Evolutionary conservation across 2,329 filamentous ascomycete species (phyloP).

Genomic region (Bipolaris gigantea): DNA sequence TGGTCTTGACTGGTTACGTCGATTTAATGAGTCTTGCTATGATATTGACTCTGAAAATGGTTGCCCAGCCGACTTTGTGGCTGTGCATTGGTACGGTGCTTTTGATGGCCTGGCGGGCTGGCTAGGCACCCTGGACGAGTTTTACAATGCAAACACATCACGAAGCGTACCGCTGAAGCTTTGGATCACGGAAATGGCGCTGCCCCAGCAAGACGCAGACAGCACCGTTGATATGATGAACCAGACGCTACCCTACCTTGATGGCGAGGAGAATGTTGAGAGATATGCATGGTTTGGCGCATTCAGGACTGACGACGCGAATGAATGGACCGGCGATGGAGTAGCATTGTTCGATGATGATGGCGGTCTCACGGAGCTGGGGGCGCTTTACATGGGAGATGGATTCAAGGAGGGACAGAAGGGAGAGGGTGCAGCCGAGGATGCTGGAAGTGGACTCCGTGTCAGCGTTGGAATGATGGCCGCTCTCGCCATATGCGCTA

Average conservation of each 20-base stretch:
- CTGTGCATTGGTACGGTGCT: slow-evolving; percentile 62
- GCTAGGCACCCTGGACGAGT: slow-evolving; percentile 62
- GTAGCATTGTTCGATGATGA: slow-evolving; percentile 40
- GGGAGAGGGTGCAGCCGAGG: slow-evolving; percentile 27
- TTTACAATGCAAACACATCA: slow-evolving; percentile 54
- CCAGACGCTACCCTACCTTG: slow-evolving; percentile 67
- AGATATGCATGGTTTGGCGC: slow-evolving; percentile 43
- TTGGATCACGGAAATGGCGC: slow-evolving; percentile 80
- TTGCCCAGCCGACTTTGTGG: slow-evolving; percentile 55
- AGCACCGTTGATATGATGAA: slow-evolving; percentile 72
- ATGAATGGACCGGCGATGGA: slow-evolving; percentile 42
- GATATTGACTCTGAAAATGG: slow-evolving; percentile 43
- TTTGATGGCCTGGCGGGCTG: slow-evolving; percentile 69
- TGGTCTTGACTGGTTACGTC: slow-evolving; percentile 68
- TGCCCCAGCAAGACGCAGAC: slow-evolving; percentile 57
- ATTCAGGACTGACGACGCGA: slow-evolving; percentile 37
- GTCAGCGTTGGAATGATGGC: slow-evolving; percentile 17
- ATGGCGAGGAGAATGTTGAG: slow-evolving; percentile 56
- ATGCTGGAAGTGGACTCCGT: slow-evolving; percentile 12
- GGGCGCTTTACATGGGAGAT: slow-evolving; percentile 39
- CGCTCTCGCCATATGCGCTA: slow-evolving; percentile 3
- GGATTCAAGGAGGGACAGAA: slow-evolving; percentile 38
- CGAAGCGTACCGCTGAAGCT: slow-evolving; percentile 51
- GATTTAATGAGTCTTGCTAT: slow-evolving; percentile 65
- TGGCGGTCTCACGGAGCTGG: slow-evolving; percentile 37